A percentile compares a stretch with the other conserved stretches of the same genome.
Evolutionary conservation across 352 stramenopile genomes (phyloP).

Genomic region (Globisporangium middletonii): DNA sequence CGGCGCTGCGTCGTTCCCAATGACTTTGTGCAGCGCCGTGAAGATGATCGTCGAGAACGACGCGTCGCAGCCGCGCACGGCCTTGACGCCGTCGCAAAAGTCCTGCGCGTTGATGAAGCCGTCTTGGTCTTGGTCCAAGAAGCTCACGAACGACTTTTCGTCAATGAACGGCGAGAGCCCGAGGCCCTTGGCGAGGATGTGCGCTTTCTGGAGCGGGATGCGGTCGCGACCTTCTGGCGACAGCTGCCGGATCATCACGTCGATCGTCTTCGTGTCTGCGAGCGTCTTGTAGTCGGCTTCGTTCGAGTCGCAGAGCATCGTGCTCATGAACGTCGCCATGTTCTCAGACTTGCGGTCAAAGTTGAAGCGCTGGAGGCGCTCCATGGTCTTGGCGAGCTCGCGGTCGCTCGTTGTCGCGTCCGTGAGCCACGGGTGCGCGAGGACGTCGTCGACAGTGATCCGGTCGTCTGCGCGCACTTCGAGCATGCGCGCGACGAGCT

Average conservation of each 20-base stretch:
- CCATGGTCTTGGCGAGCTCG: constrained; percentile 29
- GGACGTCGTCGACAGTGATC: constrained; percentile 61
- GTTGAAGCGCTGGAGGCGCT: constrained; percentile 76
- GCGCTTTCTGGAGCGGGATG: constrained; percentile 39
- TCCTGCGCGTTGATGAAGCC: constrained; percentile 71
- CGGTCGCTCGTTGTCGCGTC: constrained; percentile 17
- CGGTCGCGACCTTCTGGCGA: constrained; percentile 37
- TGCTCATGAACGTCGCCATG: constrained; percentile 59
- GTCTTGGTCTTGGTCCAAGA: constrained; percentile 62
- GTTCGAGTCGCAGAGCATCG: constrained; percentile 43
- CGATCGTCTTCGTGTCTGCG: constrained; percentile 50
- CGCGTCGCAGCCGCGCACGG: constrained; percentile 43
- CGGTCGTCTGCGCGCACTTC: constrained; percentile 65
- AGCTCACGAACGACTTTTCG: constrained; percentile 48
- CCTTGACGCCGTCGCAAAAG: constrained; percentile 56
- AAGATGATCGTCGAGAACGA: constrained; percentile 69
- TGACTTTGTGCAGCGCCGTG: constrained; percentile 41
- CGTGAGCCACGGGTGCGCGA: constrained; percentile 58
- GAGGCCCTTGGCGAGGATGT: constrained; percentile 47
- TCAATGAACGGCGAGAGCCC: constrained; percentile 63
- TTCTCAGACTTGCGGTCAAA: constrained; percentile 75
- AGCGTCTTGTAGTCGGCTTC: constrained; percentile 55
- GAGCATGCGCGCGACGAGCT: constrained; percentile 69
- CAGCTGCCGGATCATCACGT: constrained; percentile 62
- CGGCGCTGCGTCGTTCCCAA: constrained; percentile 15